Conservation (phyloP, 2,329 filamentous ascomycete genomes). For the Monosporascus sp. region DNA sequence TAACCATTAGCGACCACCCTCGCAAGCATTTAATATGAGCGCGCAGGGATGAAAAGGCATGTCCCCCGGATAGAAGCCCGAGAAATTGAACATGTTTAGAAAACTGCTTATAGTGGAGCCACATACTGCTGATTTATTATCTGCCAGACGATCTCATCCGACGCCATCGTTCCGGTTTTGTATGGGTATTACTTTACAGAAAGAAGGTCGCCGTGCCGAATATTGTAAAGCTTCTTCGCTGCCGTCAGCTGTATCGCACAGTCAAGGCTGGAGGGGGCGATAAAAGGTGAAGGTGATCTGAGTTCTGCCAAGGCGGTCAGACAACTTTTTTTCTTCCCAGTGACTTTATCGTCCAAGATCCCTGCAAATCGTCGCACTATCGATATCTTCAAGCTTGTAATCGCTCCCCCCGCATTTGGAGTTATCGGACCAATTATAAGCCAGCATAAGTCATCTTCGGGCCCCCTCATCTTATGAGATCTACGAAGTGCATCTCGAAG, state of each 20-base stretch:
- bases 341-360: background rate
- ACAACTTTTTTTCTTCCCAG: background rate
- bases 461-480: background rate
- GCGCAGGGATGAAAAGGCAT: conserved; percentile 24
- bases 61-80: conserved; percentile 46
- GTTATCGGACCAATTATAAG: background rate
- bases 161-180: conserved; percentile 57
- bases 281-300: background rate
- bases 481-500: too few relatives aligned
- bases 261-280: background rate
- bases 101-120: background rate
- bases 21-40: background rate
- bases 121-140: conserved; percentile 74
- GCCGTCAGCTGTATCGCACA: background rate
- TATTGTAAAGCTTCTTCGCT: too few relatives aligned
- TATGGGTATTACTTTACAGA: background rate
- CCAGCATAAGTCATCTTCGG: background rate
- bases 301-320: background rate
- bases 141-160: conserved; percentile 96
- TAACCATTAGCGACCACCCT: background rate
- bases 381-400: background rate
- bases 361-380: background rate
- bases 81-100: conserved; percentile 48
- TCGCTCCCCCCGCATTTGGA: background rate
- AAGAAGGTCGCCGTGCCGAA: too few relatives aligned